Conservation (phyloP, 2,329 filamentous ascomycete species). For the Xylariomycetidae sp. region DNA sequence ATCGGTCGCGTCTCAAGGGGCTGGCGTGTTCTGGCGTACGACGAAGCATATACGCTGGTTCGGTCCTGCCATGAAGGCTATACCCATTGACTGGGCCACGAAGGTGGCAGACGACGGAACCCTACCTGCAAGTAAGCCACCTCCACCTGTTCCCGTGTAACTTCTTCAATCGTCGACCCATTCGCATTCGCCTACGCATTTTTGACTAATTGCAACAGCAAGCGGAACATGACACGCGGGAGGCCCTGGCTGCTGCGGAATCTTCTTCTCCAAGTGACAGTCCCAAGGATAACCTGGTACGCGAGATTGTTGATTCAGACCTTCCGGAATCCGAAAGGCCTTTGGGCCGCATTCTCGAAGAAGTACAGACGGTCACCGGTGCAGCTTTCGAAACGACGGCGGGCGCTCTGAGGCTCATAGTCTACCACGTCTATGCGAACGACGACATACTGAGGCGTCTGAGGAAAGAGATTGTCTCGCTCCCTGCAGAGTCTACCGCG, state of each 20-base stretch:
- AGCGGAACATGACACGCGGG: not conserved
- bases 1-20: slow-evolving; percentile 2
- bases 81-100: slow-evolving; percentile 2
- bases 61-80: not conserved
- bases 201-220: not conserved
- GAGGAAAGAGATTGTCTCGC: not conserved
- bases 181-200: not conserved
- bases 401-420: not conserved
- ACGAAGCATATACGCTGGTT: slow-evolving; percentile 4
- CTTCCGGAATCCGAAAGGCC: not conserved
- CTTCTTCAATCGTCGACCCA: not conserved
- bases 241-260: slow-evolving; percentile 2
- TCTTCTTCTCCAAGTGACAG: slow-evolving; percentile 1
- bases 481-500: not conserved
- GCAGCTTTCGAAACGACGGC: slow-evolving; percentile 4
- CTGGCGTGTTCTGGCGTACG: slow-evolving; percentile 2
- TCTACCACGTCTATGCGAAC: slow-evolving; percentile 3
- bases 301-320: slow-evolving; percentile 1
- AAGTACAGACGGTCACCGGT: not conserved
- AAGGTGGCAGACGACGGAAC: slow-evolving; percentile 5
- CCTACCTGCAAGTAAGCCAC: not conserved
- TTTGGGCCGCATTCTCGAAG: not conserved
- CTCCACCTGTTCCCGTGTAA: not conserved
- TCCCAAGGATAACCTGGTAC: not conserved
- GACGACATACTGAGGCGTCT: slow-evolving; percentile 1